phyloP scores from a whole-genome alignment of 805 yeast genomes.

The Pichia rugopelliculosa region DNA sequence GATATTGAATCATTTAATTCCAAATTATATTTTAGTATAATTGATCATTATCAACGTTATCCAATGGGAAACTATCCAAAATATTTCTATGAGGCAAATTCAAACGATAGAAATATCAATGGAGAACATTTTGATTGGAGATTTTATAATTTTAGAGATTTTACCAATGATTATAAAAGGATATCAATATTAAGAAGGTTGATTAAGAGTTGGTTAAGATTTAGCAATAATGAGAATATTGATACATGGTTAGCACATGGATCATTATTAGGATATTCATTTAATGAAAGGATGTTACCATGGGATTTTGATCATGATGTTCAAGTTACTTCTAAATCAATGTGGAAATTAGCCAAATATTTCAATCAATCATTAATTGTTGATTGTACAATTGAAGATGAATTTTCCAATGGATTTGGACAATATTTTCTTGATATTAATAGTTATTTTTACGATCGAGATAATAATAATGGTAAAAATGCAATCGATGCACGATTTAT shows the following conservation, averaged over 20 bases:
- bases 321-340: conserved; percentile 41
- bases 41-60: background rate
- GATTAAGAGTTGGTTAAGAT: conserved; percentile 45
- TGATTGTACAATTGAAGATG: conserved; percentile 25
- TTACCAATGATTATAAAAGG: conserved; percentile 15
- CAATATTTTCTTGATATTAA: conserved; percentile 27
- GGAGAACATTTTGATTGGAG: conserved; percentile 40
- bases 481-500: conserved; percentile 49
- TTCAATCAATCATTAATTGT: conserved; percentile 44
- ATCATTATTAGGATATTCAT: conserved; percentile 52
- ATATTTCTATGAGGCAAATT: conserved; percentile 36
- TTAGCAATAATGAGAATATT: conserved; percentile 36
- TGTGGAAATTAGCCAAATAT: conserved; percentile 34
- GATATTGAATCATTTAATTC: conserved; percentile 7
- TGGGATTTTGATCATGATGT: conserved; percentile 60
- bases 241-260: conserved; percentile 61
- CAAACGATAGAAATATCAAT: conserved; percentile 19
- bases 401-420: conserved; percentile 26
- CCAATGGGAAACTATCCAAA: conserved; percentile 19
- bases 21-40: conserved; percentile 7
- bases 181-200: conserved; percentile 37
- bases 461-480: conserved; percentile 38
- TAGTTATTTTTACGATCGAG: conserved; percentile 28
- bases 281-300: conserved; percentile 48
- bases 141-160: conserved; percentile 28